phyloP scores from a whole-genome alignment of 2,329 filamentous ascomycete species.

The Pyricularia sp. region DNA sequence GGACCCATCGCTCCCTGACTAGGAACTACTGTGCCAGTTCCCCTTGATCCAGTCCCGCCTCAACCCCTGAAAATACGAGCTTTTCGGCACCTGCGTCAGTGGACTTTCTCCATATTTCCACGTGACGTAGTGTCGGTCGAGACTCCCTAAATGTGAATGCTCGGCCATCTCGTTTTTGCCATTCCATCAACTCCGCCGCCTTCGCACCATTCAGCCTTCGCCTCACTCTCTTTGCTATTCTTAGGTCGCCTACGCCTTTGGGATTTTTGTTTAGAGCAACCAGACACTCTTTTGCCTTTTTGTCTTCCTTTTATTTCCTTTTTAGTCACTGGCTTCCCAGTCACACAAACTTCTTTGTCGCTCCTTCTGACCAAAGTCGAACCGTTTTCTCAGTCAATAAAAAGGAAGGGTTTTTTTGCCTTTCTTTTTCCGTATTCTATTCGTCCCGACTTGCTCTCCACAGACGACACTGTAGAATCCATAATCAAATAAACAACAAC shows the following conservation, averaged over 20 bases:
- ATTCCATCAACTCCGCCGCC: neutral
- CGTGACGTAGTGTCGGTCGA: neutral
- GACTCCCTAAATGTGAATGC: neutral
- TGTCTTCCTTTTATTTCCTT: neutral
- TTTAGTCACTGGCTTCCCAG: neutral
- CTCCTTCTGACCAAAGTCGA: neutral
- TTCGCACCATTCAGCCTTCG: neutral
- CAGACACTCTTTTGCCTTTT: neutral
- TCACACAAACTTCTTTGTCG: neutral
- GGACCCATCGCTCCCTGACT: neutral
- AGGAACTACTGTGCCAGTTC: neutral
- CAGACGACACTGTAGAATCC: neutral
- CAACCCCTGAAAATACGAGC: neutral
- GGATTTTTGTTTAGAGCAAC: neutral
- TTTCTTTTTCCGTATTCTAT: neutral
- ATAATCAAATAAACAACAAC: slow-evolving; percentile 10
- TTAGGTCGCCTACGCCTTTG: neutral
- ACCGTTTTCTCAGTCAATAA: neutral
- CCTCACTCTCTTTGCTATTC: slow-evolving; percentile 2
- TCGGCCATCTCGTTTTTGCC: neutral
- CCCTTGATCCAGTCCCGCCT: neutral
- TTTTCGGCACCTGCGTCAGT: neutral
- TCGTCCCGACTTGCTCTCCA: neutral
- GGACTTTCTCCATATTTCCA: neutral
- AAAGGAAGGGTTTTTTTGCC: neutral